These are phyloP conservation scores for Bipolaris bicolor DNA, from an alignment of 2,329 filamentous ascomycete genomes.

Conservation along the genomic window DNA sequence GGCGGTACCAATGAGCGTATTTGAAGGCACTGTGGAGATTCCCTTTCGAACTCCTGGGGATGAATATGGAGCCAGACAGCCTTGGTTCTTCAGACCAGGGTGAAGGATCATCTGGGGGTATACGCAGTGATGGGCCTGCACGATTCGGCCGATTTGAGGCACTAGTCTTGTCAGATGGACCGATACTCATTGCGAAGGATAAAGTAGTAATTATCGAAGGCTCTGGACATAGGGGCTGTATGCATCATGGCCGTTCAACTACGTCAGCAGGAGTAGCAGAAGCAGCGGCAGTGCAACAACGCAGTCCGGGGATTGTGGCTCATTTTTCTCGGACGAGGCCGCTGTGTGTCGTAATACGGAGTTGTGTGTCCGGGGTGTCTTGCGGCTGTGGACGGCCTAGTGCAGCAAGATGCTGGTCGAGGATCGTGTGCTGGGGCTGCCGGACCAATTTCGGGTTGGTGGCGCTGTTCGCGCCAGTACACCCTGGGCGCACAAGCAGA, in stretches of 20 bases:
- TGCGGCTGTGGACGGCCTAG: neutral
- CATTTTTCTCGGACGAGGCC: too few relatives aligned
- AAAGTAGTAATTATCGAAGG: too few relatives aligned
- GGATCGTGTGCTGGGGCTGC: constrained; percentile 3
- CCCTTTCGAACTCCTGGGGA: constrained; percentile 68
- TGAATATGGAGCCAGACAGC: constrained; percentile 53
- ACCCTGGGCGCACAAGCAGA: too few relatives aligned
- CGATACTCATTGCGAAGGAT: neutral
- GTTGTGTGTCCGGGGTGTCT: neutral
- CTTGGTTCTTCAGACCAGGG: constrained; percentile 52
- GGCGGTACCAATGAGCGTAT: constrained; percentile 54
- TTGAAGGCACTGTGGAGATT: constrained; percentile 63
- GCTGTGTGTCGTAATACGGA: too few relatives aligned
- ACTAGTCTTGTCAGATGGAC: neutral
- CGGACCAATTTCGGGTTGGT: constrained; percentile 34
- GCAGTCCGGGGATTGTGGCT: too few relatives aligned
- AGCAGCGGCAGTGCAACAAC: neutral
- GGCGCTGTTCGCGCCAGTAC: too few relatives aligned
- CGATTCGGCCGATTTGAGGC: neutral
- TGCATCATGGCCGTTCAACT: too few relatives aligned
- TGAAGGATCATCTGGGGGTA: neutral
- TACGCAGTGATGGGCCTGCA: neutral
- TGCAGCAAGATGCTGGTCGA: constrained; percentile 5
- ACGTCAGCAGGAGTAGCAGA: neutral
- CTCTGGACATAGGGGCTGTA: too few relatives aligned